phyloP scores from a whole-genome alignment of 1,284 basidiomycete genomes.

The Cutaneotrichosporon dermatis region DNA sequence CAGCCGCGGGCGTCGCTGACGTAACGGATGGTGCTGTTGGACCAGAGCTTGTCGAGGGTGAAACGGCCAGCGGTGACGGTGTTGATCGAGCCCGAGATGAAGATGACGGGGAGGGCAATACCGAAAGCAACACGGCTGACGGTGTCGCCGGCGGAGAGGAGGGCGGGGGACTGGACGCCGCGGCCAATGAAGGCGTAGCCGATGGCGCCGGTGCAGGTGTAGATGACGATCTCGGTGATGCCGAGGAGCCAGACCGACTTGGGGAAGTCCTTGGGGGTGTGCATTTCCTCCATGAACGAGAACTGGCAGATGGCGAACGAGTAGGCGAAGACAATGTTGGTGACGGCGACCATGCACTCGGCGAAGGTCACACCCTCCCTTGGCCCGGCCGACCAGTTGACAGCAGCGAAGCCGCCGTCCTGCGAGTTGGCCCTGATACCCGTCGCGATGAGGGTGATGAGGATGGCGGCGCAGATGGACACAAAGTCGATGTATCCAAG shows the following conservation, averaged over 20 bases:
- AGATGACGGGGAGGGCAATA: constrained; percentile 20
- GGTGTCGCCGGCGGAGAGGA: constrained; percentile 14
- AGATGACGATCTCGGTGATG: constrained; percentile 24
- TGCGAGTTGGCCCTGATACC: constrained; percentile 20
- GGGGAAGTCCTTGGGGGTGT: constrained; percentile 20
- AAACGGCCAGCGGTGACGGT: constrained; percentile 14
- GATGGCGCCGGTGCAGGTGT: constrained; percentile 34
- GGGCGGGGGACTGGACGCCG: constrained; percentile 13
- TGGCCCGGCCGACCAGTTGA: constrained; percentile 30
- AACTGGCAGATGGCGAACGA: constrained; percentile 24
- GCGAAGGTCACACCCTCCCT: constrained; percentile 26
- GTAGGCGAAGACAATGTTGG: constrained; percentile 36
- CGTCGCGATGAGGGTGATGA: constrained; percentile 37
- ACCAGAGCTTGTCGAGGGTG: constrained; percentile 13
- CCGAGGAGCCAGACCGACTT: constrained; percentile 36
- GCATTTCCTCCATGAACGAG: constrained; percentile 21
- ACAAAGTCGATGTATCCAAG: constrained; percentile 42
- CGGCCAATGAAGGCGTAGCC: constrained; percentile 22
- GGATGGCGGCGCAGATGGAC: constrained; percentile 29
- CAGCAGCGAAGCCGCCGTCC: constrained; percentile 24
- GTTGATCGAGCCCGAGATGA: constrained; percentile 21
- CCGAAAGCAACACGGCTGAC: constrained; percentile 17
- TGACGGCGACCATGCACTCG: constrained; percentile 32
- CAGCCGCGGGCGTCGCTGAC: constrained; percentile 39
- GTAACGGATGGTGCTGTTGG: constrained; percentile 24